phyloP scores from a whole-genome alignment of 1,284 basidiomycete genomes.

The Quambalaria eucalypti region DNA sequence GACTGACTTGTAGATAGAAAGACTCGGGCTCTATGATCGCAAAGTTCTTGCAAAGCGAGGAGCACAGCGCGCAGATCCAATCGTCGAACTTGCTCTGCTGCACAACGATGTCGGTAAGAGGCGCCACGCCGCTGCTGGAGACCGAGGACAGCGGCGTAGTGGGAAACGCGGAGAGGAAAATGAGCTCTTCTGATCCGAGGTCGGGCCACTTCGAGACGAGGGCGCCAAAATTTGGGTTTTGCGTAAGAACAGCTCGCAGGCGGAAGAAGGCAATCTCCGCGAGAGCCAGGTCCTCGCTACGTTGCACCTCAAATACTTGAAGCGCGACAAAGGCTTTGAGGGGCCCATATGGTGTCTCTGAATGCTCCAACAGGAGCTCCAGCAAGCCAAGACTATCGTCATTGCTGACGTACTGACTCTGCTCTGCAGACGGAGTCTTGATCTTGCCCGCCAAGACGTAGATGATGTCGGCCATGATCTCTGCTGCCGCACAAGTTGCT shows the following conservation, averaged over 20 bases:
- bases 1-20: slow-evolving; percentile 63
- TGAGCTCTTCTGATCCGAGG: slow-evolving; percentile 51
- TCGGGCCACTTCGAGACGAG: neutral
- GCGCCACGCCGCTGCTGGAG: slow-evolving; percentile 15
- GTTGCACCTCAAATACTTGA: slow-evolving; percentile 5
- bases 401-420: neutral
- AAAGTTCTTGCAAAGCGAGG: slow-evolving; percentile 58
- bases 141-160: neutral
- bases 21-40: slow-evolving; percentile 50
- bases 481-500: slow-evolving; percentile 48
- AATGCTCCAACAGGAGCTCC: neutral
- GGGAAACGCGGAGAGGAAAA: slow-evolving; percentile 51
- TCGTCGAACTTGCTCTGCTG: slow-evolving; percentile 53
- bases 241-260: slow-evolving; percentile 6
- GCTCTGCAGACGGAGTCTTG: slow-evolving; percentile 23
- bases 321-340: slow-evolving; percentile 7
- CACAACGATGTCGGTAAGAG: too few species aligned
- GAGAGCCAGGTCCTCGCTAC: neutral
- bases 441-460: slow-evolving; percentile 43
- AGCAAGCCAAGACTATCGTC: neutral
- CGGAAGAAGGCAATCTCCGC: slow-evolving; percentile 9
- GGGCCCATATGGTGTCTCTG: neutral
- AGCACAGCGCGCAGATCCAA: slow-evolving; percentile 63
- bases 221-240: neutral
- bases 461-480: slow-evolving; percentile 67